Conservation (phyloP, 2,329 filamentous ascomycete genomes). For the Ophiostoma fasciatum region DNA sequence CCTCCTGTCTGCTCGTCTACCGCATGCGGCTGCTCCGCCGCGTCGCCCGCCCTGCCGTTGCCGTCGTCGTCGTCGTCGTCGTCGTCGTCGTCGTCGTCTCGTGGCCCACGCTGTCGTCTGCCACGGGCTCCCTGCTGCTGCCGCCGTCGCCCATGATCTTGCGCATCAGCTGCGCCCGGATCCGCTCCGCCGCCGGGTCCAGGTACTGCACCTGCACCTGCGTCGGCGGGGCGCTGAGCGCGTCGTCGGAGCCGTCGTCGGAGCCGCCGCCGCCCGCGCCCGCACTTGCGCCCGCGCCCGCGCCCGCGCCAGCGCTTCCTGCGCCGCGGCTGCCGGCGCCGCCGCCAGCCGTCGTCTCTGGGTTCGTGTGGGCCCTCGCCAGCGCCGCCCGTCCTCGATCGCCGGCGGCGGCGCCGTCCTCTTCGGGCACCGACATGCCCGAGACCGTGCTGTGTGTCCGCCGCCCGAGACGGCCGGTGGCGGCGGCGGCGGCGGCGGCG, state of each 20-base stretch:
- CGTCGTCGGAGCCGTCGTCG: constrained; percentile 13
- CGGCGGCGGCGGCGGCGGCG: too few relatives aligned
- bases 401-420: too few relatives aligned
- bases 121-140: too few relatives aligned
- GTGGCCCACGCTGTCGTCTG: too few relatives aligned
- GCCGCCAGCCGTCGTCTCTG: too few relatives aligned
- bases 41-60: neutral
- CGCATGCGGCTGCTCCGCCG: neutral
- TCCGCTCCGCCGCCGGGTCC: constrained; percentile 31
- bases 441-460: constrained; percentile 1
- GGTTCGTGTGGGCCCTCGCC: too few relatives aligned
- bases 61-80: neutral
- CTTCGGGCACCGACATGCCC: constrained; percentile 19
- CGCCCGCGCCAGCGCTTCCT: constrained; percentile 12
- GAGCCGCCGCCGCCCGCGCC: constrained; percentile 19
- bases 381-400: too few relatives aligned
- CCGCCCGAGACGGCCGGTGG: too few relatives aligned
- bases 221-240: constrained; percentile 18
- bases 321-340: constrained; percentile 4
- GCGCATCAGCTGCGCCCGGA: constrained; percentile 28
- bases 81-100: neutral
- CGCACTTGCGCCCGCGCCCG: constrained; percentile 31
- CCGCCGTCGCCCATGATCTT: constrained; percentile 23
- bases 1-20: too few relatives aligned
- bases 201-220: constrained; percentile 40